Evolutionary conservation across 345 rosid genomes (phyloP), one percentile per base, ranked within the genome.

Genomic region (Nephelium lappaceum): DNA sequence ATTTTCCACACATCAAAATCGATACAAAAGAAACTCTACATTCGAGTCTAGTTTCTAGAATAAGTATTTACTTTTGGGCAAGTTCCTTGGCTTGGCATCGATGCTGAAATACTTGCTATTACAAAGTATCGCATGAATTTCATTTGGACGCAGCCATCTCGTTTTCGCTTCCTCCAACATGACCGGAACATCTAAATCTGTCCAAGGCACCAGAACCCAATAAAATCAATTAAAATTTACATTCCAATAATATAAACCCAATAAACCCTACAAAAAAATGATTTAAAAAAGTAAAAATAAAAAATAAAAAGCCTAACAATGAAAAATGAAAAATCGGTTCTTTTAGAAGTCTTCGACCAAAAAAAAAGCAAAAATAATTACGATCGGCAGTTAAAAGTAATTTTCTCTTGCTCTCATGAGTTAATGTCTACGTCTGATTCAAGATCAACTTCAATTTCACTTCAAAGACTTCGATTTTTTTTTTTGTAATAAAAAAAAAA

Each of bases 121-220:
- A 73, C 87, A 90, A 24, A 96, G 93, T 60, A 93, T 75, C 18
- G 99, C 98, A 42, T 89, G 92, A 75, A 96, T 94, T 87, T 96
- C 99, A 55, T 96, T 96, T 5, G 99, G 99, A 43, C 98, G 97
- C 19, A 96, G 92, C 99, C 98, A 96, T 88, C 98, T 90, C 23
- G 86, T 70, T 83, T 74, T 87, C 21, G 97, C 97, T 83, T 96
- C 99, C 85, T 87, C 95, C 88, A 71, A 72, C 81, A 90, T 91
- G 78, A 19, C 84, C 31, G 27, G 78, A 65, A 92, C 84, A 85
- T 96, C 98, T 86, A 96, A 90, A 87, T 92, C 99, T 94, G 90
- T 81, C 63, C 79, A 83, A 10, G 27, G 24, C 79, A 71, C 71
- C 77, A 67, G 61, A 23, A 75, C 65, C 8, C 24, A 43, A 38